phyloP scores from a whole-genome alignment of 2,329 filamentous ascomycete species.

The Sordariomycetes sp. region DNA sequence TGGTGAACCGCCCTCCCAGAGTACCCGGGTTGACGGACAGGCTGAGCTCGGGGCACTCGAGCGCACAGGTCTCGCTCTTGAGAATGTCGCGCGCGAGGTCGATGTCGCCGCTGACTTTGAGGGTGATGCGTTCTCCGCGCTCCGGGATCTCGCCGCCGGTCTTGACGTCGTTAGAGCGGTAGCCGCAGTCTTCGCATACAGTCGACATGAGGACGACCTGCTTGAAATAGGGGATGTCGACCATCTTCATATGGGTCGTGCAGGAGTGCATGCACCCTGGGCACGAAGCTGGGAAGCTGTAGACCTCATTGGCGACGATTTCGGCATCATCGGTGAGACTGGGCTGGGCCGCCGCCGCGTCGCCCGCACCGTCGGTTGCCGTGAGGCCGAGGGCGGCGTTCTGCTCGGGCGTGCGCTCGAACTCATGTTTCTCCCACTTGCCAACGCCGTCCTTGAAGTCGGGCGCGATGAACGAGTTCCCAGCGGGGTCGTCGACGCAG shows the following conservation, averaged over 20 bases:
- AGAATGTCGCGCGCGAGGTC: constrained; percentile 90
- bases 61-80: constrained; percentile 85
- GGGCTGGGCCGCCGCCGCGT: constrained; percentile 31
- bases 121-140: constrained; percentile 71
- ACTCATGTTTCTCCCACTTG: constrained; percentile 84
- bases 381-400: constrained; percentile 77
- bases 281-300: constrained; percentile 84
- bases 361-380: constrained; percentile 44
- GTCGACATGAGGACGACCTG: constrained; percentile 95
- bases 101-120: constrained; percentile 55
- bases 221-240: constrained; percentile 96
- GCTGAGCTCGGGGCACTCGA: constrained; percentile 78
- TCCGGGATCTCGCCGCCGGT: constrained; percentile 88
- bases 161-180: constrained; percentile 95
- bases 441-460: constrained; percentile 68
- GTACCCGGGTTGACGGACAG: constrained; percentile 88
- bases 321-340: constrained; percentile 49
- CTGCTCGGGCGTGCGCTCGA: constrained; percentile 70
- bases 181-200: constrained; percentile 82
- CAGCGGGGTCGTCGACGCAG: constrained; percentile 79
- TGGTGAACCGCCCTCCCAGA: constrained; percentile 91
- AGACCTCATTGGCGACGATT: constrained; percentile 86
- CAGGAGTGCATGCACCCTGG: constrained; percentile 82
- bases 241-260: constrained; percentile 96
- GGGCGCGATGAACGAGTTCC: constrained; percentile 94